Evolutionary conservation across 495 filamentous ascomycete species (phyloP).

Genomic region (Letharia lupina): DNA sequence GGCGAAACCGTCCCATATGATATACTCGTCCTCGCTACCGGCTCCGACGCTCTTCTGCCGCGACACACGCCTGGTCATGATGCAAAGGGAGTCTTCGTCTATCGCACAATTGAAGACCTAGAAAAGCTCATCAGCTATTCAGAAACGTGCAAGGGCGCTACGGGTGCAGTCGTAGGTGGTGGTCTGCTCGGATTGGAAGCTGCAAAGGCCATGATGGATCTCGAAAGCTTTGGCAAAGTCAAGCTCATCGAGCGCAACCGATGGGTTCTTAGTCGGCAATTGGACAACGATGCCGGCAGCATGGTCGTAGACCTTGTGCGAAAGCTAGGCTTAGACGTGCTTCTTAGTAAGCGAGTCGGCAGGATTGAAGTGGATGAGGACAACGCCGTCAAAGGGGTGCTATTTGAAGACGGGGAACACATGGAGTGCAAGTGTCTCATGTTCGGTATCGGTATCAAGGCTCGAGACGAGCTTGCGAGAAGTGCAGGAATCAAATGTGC

Average conservation of each 20-base stretch:
- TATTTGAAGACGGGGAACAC: constrained; percentile 76
- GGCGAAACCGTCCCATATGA: constrained; percentile 73
- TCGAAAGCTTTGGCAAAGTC: constrained; percentile 68
- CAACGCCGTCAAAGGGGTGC: constrained; percentile 64
- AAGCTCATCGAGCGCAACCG: constrained; percentile 81
- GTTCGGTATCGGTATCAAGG: constrained; percentile 86
- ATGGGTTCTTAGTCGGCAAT: constrained; percentile 81
- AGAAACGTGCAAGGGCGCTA: constrained; percentile 52
- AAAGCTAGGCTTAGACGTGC: constrained; percentile 72
- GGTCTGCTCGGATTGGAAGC: constrained; percentile 87
- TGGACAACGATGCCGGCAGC: constrained; percentile 75
- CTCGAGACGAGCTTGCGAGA: constrained; percentile 72
- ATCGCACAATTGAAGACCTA: constrained; percentile 81
- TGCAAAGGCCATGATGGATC: constrained; percentile 90
- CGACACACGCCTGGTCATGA: constrained; percentile 73
- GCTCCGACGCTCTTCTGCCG: constrained; percentile 82
- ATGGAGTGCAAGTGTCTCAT: constrained; percentile 80
- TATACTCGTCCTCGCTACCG: constrained; percentile 82
- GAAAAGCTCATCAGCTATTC: constrained; percentile 74
- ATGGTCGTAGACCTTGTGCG: constrained; percentile 81
- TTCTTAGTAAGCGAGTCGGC: constrained; percentile 70
- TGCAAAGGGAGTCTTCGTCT: constrained; percentile 88
- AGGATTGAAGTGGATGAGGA: constrained; percentile 58
- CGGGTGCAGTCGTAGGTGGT: constrained; percentile 80
- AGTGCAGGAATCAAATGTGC: constrained; percentile 66